A percentile compares a stretch with the other conserved stretches of the same genome.
Conservation (phyloP, 208 protist genomes). For the Strigomonas culicis region DNA sequence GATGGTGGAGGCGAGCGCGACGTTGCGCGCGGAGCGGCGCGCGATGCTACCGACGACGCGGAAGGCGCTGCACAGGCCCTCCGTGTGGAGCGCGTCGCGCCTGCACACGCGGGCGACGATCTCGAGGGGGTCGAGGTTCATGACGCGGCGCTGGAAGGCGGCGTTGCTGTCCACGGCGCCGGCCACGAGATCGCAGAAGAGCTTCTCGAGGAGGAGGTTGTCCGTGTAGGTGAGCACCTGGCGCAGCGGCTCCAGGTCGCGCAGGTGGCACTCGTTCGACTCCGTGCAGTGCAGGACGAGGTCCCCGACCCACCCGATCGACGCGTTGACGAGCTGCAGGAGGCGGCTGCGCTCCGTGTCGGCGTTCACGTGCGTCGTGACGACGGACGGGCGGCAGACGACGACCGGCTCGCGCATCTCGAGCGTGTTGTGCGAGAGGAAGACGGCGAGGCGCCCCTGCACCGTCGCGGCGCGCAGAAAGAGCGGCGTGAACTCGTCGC, state of each 20-base stretch:
- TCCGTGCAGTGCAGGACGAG: constrained; percentile 26
- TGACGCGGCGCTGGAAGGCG: constrained; percentile 28
- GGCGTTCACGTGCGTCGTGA: constrained; percentile 18
- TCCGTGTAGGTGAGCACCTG: constrained; percentile 42
- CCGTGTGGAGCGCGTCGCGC: constrained; percentile 29
- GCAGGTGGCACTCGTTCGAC: constrained; percentile 33
- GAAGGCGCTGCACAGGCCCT: constrained; percentile 54
- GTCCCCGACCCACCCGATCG: constrained; percentile 22
- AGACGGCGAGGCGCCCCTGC: constrained; percentile 18
- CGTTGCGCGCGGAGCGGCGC: constrained; percentile 44
- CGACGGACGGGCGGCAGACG: constrained; percentile 18
- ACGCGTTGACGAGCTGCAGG: constrained; percentile 20
- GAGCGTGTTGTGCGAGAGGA: constrained; percentile 16
- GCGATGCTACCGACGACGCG: constrained; percentile 30
- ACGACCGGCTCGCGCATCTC: constrained; percentile 19
- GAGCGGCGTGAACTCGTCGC: constrained; percentile 34
- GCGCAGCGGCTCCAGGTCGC: constrained; percentile 49
- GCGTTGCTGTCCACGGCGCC: constrained; percentile 14
- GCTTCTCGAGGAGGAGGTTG: constrained; percentile 33
- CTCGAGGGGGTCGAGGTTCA: constrained; percentile 70
- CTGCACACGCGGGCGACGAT: constrained; percentile 42
- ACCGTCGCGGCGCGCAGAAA: constrained; percentile 31
- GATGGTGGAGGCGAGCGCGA: constrained; percentile 36
- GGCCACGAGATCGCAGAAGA: constrained; percentile 58
- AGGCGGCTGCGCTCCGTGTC: constrained; percentile 27